Evolutionary conservation across 2,329 filamentous ascomycete species (phyloP), one percentile per base, ranked within the genome.

Genomic region (Fusarium nygamai): DNA sequence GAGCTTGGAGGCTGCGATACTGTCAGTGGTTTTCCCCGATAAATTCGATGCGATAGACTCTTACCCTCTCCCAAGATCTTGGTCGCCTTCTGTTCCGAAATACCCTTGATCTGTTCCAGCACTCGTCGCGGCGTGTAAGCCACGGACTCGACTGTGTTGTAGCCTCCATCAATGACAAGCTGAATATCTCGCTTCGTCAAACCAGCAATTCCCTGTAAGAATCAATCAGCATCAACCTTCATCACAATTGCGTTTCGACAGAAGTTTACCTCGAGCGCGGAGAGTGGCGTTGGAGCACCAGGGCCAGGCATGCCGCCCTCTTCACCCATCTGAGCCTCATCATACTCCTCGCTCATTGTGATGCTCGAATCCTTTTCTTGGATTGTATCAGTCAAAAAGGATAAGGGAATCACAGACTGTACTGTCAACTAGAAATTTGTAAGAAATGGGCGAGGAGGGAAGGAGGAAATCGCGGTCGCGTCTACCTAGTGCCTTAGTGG

Each of bases 131-230:
- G 90, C 7, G 91, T 98, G 81, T 99, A 99, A 57, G 96, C 96
- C 69, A 99, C 93, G 5, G 95, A 92, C 83, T 99, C 96, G 43
- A 99, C 95, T 0, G 96, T 99, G 82, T 98, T 94, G 83, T 92
- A 98, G 10, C 96, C 96, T 44, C 94, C 95, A 79, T 98, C 96
- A 24, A 97, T 87, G 29, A 99, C 91, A 44, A 98, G 87, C 81
- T 98, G 96, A 77, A 98, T 97, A 81, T 99, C 96, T 79, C 97
- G 91, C 77, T 95, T 95, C n/a, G 95, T 98, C 75, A 98, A 85
- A 20, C 96, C 96, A 51, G 93, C 91, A 70, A 98, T 86, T 36
- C 96, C 96, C 95, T 98, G 50, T 5, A 11, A 5, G 24, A 7
- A 31, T 7, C 12, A 33, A 33, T 8, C 12, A 38, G 34, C 24